Evolutionary conservation across 129 eudicot genomes (phyloP), one percentile per base, ranked within the genome.

Genomic region (Solidago caesia): DNA sequence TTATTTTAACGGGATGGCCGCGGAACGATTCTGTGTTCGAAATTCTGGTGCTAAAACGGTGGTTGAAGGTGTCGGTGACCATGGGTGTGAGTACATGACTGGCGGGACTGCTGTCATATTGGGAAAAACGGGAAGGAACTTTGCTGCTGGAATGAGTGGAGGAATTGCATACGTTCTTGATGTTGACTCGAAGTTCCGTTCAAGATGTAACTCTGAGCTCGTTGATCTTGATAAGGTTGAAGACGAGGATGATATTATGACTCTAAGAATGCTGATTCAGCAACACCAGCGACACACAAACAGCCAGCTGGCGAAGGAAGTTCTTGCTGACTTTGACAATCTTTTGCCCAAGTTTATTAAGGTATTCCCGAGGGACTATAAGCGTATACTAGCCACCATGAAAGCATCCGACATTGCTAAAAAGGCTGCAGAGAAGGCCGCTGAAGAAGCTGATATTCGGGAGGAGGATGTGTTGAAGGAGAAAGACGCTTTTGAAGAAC

Each of bases 141-240:
- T 95, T 84, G 99, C 99, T 69, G 99, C 99, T 11, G 99, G 99
- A 8, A 95, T 95, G 99, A 95, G 99, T 65, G 99, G 99, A 68
- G 99, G 99, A 9, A 68, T 95, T 52, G 99, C 99, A 2, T 95
- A 91, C 72, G 96, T 95, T 75, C 92, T 95, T 62, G 97, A 95
- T 71, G 85, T 81, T 67, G 91, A 89, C 78, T 85, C 89, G 42
- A 85, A 71, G 61, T 95, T 95, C 70, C 79, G 80, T 46, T 85
- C 94, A 1, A 82, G 93, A 51, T 95, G 99, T 84, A 95, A 95
- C 67, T 1, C 82, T 6, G 99, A 95, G 90, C 85, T 95, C 57
- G 99, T 95, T 27, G 99, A 95, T 80, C 96, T 95, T 68, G 99
- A 95, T 78, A 92, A 82, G 70, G 94, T 95, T 16, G 99, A 88